phyloP scores from a whole-genome alignment of 73 alveolate species.

The Paramecium bursaria region DNA sequence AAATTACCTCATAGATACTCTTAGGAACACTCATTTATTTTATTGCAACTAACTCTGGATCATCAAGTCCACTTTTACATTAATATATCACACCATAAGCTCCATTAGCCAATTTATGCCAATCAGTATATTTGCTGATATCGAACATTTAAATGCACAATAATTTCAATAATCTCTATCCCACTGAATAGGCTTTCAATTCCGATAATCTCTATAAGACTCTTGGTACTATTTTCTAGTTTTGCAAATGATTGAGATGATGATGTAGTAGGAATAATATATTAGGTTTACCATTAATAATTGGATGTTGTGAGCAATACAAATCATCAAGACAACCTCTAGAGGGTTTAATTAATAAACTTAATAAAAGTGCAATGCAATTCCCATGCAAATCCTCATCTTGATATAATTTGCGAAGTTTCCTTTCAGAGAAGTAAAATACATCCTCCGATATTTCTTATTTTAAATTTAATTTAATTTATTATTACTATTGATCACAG shows the following conservation, averaged over 20 bases:
- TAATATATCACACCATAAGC: slow-evolving; percentile 96
- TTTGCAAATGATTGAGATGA: slow-evolving; percentile 93
- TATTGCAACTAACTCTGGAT: slow-evolving; percentile 95
- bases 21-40: slow-evolving; percentile 93
- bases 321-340: slow-evolving; percentile 97
- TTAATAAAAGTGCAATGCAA: slow-evolving; percentile 85
- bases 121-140: slow-evolving; percentile 82
- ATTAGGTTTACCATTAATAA: slow-evolving; percentile 92
- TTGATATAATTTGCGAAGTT: slow-evolving; percentile 88
- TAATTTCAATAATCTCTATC: slow-evolving; percentile 93
- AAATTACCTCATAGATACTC: slow-evolving; percentile 81
- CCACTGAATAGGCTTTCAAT: slow-evolving; percentile 90
- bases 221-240: slow-evolving; percentile 84
- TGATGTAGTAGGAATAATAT: slow-evolving; percentile 92
- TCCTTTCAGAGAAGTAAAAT: slow-evolving; percentile 90
- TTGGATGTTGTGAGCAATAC: slow-evolving; percentile 95
- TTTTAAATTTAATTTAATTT: slow-evolving; percentile 70
- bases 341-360: slow-evolving; percentile 93
- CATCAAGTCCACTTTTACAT: slow-evolving; percentile 86
- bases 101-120: slow-evolving; percentile 96
- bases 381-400: slow-evolving; percentile 96
- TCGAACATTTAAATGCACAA: slow-evolving; percentile 89
- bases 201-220: slow-evolving; percentile 81
- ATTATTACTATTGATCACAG: slow-evolving; percentile 65
- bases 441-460: slow-evolving; percentile 78